These are phyloP conservation scores for Fusarium citri DNA, from an alignment of 2,329 filamentous ascomycete species.

Conservation along the genomic window DNA sequence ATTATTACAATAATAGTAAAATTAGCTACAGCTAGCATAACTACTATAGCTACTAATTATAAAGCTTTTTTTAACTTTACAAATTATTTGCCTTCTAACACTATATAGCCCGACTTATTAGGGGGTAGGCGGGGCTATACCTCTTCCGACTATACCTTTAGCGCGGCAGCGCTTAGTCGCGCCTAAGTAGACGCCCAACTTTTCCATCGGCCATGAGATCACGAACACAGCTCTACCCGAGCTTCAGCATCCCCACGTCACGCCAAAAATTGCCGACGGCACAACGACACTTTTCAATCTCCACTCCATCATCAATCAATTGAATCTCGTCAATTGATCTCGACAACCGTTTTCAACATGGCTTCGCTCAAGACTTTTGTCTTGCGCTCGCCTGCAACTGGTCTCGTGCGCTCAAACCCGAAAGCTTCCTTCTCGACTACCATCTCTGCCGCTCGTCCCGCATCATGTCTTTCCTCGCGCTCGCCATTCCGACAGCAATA, in stretches of 20 bases:
- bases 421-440: constrained; percentile 48
- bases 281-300: constrained; percentile 29
- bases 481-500: constrained; percentile 35
- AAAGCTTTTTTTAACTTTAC: background rate
- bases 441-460: constrained; percentile 25
- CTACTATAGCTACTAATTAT: accelerated
- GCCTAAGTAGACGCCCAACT: constrained; percentile 40
- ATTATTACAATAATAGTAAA: background rate
- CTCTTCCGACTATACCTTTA: background rate
- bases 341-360: constrained; percentile 31
- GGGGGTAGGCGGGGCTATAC: constrained; percentile 9
- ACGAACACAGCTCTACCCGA: constrained; percentile 41
- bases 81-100: background rate
- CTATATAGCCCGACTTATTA: constrained; percentile 15
- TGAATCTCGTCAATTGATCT: constrained; percentile 1
- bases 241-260: constrained; percentile 36
- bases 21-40: background rate
- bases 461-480: constrained; percentile 41
- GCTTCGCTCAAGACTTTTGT: constrained; percentile 50
- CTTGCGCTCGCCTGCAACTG: constrained; percentile 46
- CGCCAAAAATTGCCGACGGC: constrained; percentile 30
- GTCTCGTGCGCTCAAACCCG: constrained; percentile 43
- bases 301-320: constrained; percentile 33
- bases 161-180: constrained; percentile 36
- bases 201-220: constrained; percentile 45